Base-by-base conservation (phyloP, 1,284 basidiomycete species). In the Irpex lacteus region DNA sequence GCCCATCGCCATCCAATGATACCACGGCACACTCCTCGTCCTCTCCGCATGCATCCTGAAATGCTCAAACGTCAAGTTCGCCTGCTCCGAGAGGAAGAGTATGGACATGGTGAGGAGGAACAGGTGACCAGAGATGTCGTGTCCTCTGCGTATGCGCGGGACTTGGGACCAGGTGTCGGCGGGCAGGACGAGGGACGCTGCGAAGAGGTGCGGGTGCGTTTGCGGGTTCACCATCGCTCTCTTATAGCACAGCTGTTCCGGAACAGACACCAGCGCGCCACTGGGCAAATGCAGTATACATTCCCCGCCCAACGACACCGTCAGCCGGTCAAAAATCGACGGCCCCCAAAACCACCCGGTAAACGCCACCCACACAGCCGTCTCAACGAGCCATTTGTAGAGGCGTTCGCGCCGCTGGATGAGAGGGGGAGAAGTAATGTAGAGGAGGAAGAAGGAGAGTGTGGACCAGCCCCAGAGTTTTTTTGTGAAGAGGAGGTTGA, bases 271-370 rank as follows among this genome's bases (percentile, higher is more conserved):
- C 40, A 82, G 70, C 2, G 77, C 80, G 18, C 86, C 86, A 0
- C 81, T 76, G 7, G 91, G 91, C 5, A 93, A 74, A 18, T 80
- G 72, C 11, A 94, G 77, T 9, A 93, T 80, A 71, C 96, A 98
- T 70, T 90, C 84, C 0, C 91, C 96, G 0, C 96, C 96, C 0
- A 92, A 90, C 5, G 82, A 78, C n/a, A 86, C 77, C 63, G 87
- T 84, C 67, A 96, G 76, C 32, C 95, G 87, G 62, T 94, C 89
- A 37, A 94, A 76, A 57, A 98, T 76, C 0, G 92, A 83, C 3
- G 95, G 93, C 0, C 96, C 96, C 70, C 98, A 96, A 82, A 96
- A 97, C 95, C 95, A 98, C 61, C 81, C 82, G 2, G 94, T 90
- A 79, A 95, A 95, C 8, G 83, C 74, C 55, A 89, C 75, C 94